Conservation (phyloP, 306 rosid species). For the Quercus gilva region DNA sequence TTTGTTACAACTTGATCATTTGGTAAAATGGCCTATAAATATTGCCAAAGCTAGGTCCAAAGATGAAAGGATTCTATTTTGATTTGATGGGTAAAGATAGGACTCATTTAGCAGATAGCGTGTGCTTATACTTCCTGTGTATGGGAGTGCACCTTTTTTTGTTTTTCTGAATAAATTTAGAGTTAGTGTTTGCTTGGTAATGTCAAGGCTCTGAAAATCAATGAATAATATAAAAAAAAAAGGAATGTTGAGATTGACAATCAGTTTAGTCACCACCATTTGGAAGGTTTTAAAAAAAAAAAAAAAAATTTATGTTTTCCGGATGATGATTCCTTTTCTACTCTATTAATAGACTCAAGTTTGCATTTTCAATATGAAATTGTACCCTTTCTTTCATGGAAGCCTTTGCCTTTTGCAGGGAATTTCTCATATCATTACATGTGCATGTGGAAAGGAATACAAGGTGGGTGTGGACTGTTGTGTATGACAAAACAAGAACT, state of each 20-base stretch:
- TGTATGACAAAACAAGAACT: slow-evolving; percentile 22
- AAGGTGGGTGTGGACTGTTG: slow-evolving; percentile 41
- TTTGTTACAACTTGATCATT: not conserved
- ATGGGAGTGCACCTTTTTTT: not conserved
- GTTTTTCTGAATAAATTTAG: not conserved
- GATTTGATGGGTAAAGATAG: not conserved
- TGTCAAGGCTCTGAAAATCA: not conserved
- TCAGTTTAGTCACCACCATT: too few relatives aligned
- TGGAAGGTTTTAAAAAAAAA: too few relatives aligned
- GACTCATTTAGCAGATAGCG: not conserved
- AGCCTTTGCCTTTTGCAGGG: slow-evolving; percentile 46
- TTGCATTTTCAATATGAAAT: slow-evolving; percentile 9
- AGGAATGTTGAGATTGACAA: too few relatives aligned
- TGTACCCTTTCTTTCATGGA: slow-evolving; percentile 18
- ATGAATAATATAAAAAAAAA: too few relatives aligned
- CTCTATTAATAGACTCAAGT: not conserved
- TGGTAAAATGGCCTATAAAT: not conserved
- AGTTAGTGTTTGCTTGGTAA: not conserved
- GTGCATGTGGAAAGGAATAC: slow-evolving; percentile 81
- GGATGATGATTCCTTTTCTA: not conserved
- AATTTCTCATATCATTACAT: slow-evolving; percentile 58
- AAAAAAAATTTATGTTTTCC: not conserved
- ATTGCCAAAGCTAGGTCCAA: not conserved
- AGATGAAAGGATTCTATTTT: not conserved
- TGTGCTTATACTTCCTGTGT: not conserved